Base-by-base conservation (phyloP, 139 green algal genomes). In the Trebouxia sp. region DNA sequence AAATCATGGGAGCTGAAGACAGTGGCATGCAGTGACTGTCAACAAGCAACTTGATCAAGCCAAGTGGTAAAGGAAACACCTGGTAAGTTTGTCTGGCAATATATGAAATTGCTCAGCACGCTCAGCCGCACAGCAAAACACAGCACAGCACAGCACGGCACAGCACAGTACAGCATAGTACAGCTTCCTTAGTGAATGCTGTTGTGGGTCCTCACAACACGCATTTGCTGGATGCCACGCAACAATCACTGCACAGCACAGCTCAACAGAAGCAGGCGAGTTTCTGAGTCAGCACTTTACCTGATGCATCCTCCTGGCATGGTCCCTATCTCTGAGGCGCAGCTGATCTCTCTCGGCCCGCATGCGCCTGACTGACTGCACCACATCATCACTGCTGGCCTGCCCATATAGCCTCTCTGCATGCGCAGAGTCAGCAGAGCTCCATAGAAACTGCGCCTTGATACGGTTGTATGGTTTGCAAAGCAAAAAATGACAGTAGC, bases 281-380 rank as follows among this genome's bases (percentile, higher is more conserved):
- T 26, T 17, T 30, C 9, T 17, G n/a, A 35, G 9, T 0, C 24
- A n/a, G 14, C 12, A 43, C 30, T n/a, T 43, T 9, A 79, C 74
- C 47, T 79, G 47, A 8, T 35, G 45, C 67, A 70, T 47, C 24
- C 50, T 67, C 32, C 47, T 42, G 9, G 47, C 32, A 62, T 79
- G 74, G 32, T 74, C 45, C n/a, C 47, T 47, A 20, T 79, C 67
- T 20, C 67, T 55, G 24, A 56, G 17, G 11, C 80, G 70, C 38
- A 83, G 69, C 80, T 83, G 65, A 43, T 83, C 80, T 7, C 80
- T 74, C 50, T 83, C 80, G 30, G 80, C 80, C 20, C 80, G 66
- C 67, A 83, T 76, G 17, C 66, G 38, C 22, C 80, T 74, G 50
- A 83, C 80, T 24, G 42, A 47, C 51, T 79, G 67, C 66, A 83